Conservation (phyloP, 2,329 filamentous ascomycete genomes). For the Akanthomyces muscarius region DNA sequence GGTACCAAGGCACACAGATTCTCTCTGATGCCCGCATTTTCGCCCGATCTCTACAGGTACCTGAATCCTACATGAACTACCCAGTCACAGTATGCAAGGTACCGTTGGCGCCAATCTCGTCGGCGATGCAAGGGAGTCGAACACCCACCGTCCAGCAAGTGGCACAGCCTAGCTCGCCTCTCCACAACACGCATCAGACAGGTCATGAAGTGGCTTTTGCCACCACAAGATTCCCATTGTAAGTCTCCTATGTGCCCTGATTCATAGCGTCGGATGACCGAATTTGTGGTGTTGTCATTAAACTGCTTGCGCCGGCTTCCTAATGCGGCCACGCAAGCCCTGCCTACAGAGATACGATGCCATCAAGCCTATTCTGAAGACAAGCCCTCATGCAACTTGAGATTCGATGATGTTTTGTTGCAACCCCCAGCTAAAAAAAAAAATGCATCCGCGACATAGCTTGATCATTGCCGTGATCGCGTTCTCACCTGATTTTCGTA, state of each 20-base stretch:
- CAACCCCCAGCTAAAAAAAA: background rate
- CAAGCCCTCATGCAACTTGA: background rate
- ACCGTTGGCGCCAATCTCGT: slow-evolving; percentile 1
- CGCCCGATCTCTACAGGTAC: slow-evolving; percentile 7
- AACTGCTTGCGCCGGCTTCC: background rate
- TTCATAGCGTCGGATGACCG: background rate
- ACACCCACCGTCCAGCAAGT: background rate
- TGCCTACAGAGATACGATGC: background rate
- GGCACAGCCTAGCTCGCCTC: slow-evolving; percentile 15
- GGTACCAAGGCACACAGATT: background rate
- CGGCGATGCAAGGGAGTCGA: slow-evolving; percentile 14
- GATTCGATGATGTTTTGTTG: background rate
- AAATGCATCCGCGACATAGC: background rate
- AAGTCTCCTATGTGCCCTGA: background rate
- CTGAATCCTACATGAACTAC: slow-evolving; percentile 3
- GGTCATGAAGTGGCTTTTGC: slow-evolving; percentile 8
- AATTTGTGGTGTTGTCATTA: slow-evolving; percentile 7
- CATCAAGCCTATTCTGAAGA: background rate
- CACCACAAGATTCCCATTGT: background rate
- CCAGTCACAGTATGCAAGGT: slow-evolving; percentile 8
- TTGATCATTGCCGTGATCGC: background rate
- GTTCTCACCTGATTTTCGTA: background rate
- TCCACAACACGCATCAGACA: slow-evolving; percentile 5
- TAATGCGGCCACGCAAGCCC: background rate
- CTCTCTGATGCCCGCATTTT: background rate